Conservation (phyloP, 164 flowering plant genomes). For the Houttuynia cordata region DNA sequence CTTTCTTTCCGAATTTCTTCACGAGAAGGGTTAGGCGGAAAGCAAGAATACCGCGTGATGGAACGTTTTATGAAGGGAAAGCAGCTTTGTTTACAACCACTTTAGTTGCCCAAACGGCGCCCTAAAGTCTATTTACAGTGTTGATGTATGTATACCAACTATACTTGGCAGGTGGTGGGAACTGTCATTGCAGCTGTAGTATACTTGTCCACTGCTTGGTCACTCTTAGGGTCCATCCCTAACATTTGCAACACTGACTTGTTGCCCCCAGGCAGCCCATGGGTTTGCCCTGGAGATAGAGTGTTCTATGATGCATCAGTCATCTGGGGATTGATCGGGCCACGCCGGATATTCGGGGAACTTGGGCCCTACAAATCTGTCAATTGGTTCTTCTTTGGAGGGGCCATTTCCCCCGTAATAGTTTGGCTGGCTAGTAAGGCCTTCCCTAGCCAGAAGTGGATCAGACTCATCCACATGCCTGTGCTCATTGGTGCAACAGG, state of each 20-base stretch:
- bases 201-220: conserved; percentile 77
- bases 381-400: conserved; percentile 80
- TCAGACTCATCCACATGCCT: conserved; percentile 65
- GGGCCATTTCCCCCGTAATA: conserved; percentile 61
- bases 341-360: conserved; percentile 66
- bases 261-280: conserved; percentile 34
- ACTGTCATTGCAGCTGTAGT: conserved; percentile 50
- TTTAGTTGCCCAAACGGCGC: too few relatives aligned
- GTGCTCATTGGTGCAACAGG: conserved; percentile 56
- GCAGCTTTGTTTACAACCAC: too few relatives aligned
- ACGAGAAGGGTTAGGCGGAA: too few relatives aligned
- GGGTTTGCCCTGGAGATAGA: conserved; percentile 75
- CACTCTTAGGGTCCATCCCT: conserved; percentile 64
- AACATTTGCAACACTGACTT: conserved; percentile 40
- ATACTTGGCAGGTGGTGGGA: conserved; percentile 50
- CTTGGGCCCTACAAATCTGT: conserved; percentile 40
- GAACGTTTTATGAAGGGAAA: too few relatives aligned
- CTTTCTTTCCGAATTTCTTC: too few relatives aligned
- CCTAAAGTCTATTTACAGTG: too few relatives aligned
- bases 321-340: conserved; percentile 89
- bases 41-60: too few relatives aligned
- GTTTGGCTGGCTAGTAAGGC: conserved; percentile 57
- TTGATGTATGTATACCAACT: neutral
- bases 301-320: conserved; percentile 87
- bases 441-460: conserved; percentile 72